Conservation (phyloP, 2,329 filamentous ascomycete genomes). For the Phaeophleospora eucalypticola region DNA sequence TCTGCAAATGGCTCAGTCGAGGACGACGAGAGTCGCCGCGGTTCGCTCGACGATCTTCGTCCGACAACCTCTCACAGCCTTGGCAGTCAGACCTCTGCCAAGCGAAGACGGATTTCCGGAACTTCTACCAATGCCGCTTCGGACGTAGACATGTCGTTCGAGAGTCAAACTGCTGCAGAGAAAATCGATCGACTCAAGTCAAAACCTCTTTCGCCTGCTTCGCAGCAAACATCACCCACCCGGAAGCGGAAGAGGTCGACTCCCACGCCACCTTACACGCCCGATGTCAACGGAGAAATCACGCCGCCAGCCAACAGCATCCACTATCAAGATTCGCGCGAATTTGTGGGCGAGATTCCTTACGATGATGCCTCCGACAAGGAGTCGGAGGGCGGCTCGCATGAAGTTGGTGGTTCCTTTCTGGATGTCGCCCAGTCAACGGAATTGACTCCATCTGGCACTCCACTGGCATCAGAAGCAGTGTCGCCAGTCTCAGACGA, state of each 20-base stretch:
- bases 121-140: conserved; percentile 13
- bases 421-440: conserved; percentile 18
- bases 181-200: conserved; percentile 1
- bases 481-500: conserved; percentile 21
- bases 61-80: conserved; percentile 24
- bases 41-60: conserved; percentile 23
- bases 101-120: conserved; percentile 18
- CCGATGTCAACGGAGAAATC: conserved; percentile 3
- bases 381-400: conserved; percentile 16
- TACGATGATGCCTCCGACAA: conserved; percentile 14
- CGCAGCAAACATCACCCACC: conserved; percentile 17
- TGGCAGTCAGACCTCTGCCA: conserved; percentile 22
- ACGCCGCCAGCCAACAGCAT: neutral
- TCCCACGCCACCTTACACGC: conserved; percentile 16
- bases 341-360: conserved; percentile 9
- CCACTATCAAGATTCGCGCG: conserved; percentile 1
- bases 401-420: conserved; percentile 12
- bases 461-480: conserved; percentile 17
- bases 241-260: conserved; percentile 28
- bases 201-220: conserved; percentile 4
- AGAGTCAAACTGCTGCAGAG: conserved; percentile 8
- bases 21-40: conserved; percentile 21
- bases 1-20: conserved; percentile 27
- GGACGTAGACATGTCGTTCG: conserved; percentile 14
- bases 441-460: conserved; percentile 21